Conservation (phyloP, 2,329 filamentous ascomycete species). For the Exserohilum turcica region DNA sequence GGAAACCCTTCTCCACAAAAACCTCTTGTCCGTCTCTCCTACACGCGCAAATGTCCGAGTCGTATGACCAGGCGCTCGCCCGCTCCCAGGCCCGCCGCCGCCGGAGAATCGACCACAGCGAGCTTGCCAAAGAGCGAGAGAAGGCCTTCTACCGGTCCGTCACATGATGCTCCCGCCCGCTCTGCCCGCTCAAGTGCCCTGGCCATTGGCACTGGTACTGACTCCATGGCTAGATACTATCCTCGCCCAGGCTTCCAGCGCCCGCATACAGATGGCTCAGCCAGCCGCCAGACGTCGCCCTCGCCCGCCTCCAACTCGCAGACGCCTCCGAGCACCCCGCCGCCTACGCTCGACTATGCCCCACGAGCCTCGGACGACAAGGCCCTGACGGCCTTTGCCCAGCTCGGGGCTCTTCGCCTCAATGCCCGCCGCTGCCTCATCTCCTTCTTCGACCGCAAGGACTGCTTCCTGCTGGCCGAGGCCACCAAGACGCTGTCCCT, state of each 20-base stretch:
- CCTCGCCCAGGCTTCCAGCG: slow-evolving; percentile 38
- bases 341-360: slow-evolving; percentile 12
- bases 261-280: slow-evolving; percentile 23
- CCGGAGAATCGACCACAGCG: slow-evolving; percentile 33
- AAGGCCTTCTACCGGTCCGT: slow-evolving; percentile 40
- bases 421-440: slow-evolving; percentile 45
- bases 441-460: slow-evolving; percentile 47
- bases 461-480: slow-evolving; percentile 46
- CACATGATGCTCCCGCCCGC: not conserved
- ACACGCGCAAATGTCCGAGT: slow-evolving; percentile 16
- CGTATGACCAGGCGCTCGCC: slow-evolving; percentile 15
- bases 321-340: slow-evolving; percentile 17
- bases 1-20: slow-evolving; percentile 11
- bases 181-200: not conserved
- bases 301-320: slow-evolving; percentile 21
- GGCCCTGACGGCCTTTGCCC: slow-evolving; percentile 46
- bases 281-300: slow-evolving; percentile 27
- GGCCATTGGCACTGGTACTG: not conserved
- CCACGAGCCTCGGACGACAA: slow-evolving; percentile 38
- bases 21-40: slow-evolving; percentile 4
- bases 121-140: slow-evolving; percentile 40
- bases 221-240: slow-evolving; percentile 11
- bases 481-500: slow-evolving; percentile 40
- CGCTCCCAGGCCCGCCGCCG: slow-evolving; percentile 20
- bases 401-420: slow-evolving; percentile 46